Percentiles rank a stretch among this genome's conserved stretches.
Conservation (phyloP, 1,284 basidiomycete genomes). For the Schizophyllum commune region DNA sequence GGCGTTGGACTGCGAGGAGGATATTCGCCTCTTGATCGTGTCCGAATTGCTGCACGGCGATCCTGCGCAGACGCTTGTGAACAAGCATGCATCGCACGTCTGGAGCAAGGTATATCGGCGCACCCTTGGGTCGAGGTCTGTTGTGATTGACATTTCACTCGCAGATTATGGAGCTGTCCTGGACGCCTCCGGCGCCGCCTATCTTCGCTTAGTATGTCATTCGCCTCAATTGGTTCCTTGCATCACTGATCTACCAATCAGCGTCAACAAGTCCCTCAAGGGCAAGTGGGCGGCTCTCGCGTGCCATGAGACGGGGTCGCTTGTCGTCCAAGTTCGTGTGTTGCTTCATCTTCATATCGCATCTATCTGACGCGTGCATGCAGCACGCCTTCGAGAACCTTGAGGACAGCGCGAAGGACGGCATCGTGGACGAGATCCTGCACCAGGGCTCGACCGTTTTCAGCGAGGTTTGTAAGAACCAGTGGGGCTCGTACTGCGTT, state of each 20-base stretch:
- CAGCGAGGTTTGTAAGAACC: conserved; percentile 71
- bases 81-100: conserved; percentile 81
- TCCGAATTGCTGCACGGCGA: conserved; percentile 74
- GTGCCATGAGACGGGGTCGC: conserved; percentile 81
- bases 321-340: conserved; percentile 63
- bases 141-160: not conserved
- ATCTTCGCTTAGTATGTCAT: conserved; percentile 70
- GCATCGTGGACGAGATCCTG: conserved; percentile 71
- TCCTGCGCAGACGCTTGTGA: conserved; percentile 73
- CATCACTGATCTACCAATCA: conserved; percentile 19
- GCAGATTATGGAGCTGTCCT: conserved; percentile 80
- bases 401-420: conserved; percentile 73
- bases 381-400: conserved; percentile 82
- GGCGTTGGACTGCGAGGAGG: conserved; percentile 82
- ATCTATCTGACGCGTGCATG: not conserved
- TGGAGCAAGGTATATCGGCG: conserved; percentile 65
- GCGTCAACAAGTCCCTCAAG: conserved; percentile 75
- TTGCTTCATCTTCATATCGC: not conserved
- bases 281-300: conserved; percentile 81
- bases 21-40: conserved; percentile 70
- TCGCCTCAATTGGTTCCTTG: not conserved
- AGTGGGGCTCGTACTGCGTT: conserved; percentile 80
- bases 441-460: conserved; percentile 62
- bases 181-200: conserved; percentile 74
- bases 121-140: not conserved